Percentiles rank a stretch among this genome's conserved stretches.
phyloP scores from a whole-genome alignment of 2,329 filamentous ascomycete species.

The Ophiostoma sp. region DNA sequence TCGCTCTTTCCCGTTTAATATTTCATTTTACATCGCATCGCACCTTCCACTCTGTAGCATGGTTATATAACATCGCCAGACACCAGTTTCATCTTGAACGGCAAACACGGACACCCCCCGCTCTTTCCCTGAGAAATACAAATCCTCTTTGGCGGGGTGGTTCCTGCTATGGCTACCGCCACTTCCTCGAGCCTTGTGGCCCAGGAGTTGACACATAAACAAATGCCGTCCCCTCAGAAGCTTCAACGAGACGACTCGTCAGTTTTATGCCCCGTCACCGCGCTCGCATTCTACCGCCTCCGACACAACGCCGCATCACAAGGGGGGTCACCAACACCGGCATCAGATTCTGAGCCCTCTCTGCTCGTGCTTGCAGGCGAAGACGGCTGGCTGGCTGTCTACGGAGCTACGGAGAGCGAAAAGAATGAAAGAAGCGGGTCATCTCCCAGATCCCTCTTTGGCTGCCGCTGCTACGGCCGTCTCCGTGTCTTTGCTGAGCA shows the following conservation, averaged over 20 bases:
- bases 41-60: conserved; percentile 1
- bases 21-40: not conserved
- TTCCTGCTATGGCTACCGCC: conserved; percentile 7
- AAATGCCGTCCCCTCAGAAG: not conserved
- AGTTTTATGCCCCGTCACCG: conserved; percentile 59
- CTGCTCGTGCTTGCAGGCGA: conserved; percentile 54
- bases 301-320: conserved; percentile 26
- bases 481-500: conserved; percentile 65
- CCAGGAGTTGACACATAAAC: not conserved
- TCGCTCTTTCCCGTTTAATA: not conserved
- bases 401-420: conserved; percentile 39
- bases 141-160: not conserved
- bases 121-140: not conserved
- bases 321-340: not conserved
- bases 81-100: not conserved
- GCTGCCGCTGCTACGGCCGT: conserved; percentile 37
- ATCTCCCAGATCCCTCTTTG: no score
- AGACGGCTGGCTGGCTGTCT: conserved; percentile 59
- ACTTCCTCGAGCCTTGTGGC: not conserved
- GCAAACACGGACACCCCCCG: not conserved
- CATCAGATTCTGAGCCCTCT: no score
- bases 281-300: conserved; percentile 52
- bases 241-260: conserved; percentile 7
- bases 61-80: not conserved
- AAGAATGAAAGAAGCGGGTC: no score